Evolutionary conservation across 2,329 filamentous ascomycete genomes (phyloP).

Genomic region (Dactylellina drechsleri): DNA sequence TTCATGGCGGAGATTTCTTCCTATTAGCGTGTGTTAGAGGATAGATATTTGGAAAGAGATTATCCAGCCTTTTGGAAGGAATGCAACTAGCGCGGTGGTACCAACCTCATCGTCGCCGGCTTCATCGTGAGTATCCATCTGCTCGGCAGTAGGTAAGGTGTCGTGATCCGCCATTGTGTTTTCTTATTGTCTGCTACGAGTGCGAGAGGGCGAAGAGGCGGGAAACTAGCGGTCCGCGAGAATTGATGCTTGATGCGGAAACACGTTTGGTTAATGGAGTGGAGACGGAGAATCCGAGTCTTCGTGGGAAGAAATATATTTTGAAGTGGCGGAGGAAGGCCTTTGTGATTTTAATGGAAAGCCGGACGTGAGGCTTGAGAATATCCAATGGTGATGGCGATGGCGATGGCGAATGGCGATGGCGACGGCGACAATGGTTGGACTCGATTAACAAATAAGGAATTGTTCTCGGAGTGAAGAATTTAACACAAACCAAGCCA

Average conservation of each 20-base stretch:
- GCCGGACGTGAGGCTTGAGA: too few species aligned
- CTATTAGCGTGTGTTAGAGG: conserved; percentile 60
- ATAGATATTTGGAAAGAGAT: background rate
- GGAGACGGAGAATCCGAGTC: background rate
- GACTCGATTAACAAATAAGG: too few species aligned
- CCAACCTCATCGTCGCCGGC: conserved; percentile 49
- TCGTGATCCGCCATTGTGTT: conserved; percentile 49
- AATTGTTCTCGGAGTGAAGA: background rate
- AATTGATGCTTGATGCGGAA: background rate
- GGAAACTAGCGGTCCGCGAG: too few species aligned
- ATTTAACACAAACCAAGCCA: conserved; percentile 11
- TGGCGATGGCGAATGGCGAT: too few species aligned
- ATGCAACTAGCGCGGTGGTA: background rate
- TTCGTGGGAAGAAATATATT: background rate
- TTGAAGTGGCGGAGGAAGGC: too few species aligned
- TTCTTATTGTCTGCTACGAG: background rate
- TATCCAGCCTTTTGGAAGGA: background rate
- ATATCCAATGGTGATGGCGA: too few species aligned
- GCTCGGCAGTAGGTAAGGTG: conserved; percentile 50
- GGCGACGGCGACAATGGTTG: too few species aligned
- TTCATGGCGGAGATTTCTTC: conserved; percentile 91
- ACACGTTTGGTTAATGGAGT: conserved; percentile 10
- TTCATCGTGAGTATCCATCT: conserved; percentile 55
- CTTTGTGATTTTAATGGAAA: too few species aligned
- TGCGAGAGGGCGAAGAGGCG: too few species aligned